phyloP scores from a whole-genome alignment of 2,329 filamentous ascomycete genomes.

The Curvularia lunata region DNA sequence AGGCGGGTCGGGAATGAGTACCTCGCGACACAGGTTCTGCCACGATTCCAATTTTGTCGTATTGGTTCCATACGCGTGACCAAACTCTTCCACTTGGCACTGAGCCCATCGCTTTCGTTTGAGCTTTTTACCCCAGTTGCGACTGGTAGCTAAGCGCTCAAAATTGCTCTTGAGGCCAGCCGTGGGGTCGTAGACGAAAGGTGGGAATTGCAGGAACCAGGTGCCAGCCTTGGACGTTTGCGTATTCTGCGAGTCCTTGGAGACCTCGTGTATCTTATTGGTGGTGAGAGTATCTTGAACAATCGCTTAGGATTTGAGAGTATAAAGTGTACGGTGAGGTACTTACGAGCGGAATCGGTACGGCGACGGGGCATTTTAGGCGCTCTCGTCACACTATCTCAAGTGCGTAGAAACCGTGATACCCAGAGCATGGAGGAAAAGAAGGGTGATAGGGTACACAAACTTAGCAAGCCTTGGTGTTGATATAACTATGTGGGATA shows the following conservation, averaged over 20 bases:
- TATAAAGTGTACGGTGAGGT: neutral
- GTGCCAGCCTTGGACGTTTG: neutral
- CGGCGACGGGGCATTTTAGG: neutral
- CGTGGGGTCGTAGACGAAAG: conserved; percentile 12
- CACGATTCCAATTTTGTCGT: conserved; percentile 21
- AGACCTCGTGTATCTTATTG: neutral
- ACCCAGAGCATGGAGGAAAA: neutral
- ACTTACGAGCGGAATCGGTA: conserved; percentile 4
- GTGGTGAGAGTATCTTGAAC: neutral
- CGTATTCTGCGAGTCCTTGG: neutral
- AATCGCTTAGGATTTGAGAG: neutral
- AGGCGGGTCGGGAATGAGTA: conserved; percentile 17
- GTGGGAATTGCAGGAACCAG: conserved; percentile 14
- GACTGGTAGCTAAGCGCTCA: conserved; percentile 10
- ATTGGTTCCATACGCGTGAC: conserved; percentile 11
- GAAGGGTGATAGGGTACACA: neutral
- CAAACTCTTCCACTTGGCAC: conserved; percentile 17
- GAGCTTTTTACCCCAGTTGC: conserved; percentile 9
- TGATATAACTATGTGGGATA: conserved; percentile 3
- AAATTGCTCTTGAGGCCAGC: conserved; percentile 15
- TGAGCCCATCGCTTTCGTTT: conserved; percentile 10
- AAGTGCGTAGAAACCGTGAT: neutral
- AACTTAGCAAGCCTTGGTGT: neutral
- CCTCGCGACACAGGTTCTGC: conserved; percentile 29
- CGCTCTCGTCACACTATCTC: neutral